Evolutionary conservation across 1,139 yeast genomes (phyloP).

Genomic region (Pichia sp.): DNA sequence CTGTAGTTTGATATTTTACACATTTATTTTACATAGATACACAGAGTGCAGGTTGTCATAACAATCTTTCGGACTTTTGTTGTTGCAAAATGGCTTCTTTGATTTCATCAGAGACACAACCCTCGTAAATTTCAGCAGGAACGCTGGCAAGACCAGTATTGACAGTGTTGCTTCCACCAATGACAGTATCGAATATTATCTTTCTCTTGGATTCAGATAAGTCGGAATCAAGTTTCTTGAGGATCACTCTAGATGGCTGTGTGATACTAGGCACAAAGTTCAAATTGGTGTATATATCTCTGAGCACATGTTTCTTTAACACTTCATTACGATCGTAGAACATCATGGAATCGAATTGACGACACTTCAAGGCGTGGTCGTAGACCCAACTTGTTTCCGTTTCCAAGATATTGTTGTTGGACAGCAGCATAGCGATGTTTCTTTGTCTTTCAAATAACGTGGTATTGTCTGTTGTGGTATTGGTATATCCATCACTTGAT

Average conservation of each 20-base stretch:
- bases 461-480: constrained; percentile 1
- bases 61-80: constrained; percentile 48
- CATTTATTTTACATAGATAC: neutral
- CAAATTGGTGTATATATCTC: constrained; percentile 83
- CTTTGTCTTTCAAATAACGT: constrained; percentile 18
- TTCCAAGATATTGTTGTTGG: constrained; percentile 15
- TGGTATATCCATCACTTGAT: constrained; percentile 10
- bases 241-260: constrained; percentile 57
- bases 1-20: constrained; percentile 2
- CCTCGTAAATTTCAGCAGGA: constrained; percentile 56
- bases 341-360: constrained; percentile 64
- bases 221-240: constrained; percentile 33
- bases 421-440: constrained; percentile 12
- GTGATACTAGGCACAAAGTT: constrained; percentile 70
- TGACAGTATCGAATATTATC: constrained; percentile 50
- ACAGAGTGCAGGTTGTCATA: neutral
- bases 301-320: constrained; percentile 50
- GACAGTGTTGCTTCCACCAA: constrained; percentile 43
- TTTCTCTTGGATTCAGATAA: constrained; percentile 17
- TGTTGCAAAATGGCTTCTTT: constrained; percentile 65
- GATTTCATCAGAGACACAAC: constrained; percentile 54
- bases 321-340: constrained; percentile 58
- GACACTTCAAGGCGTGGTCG: constrained; percentile 77
- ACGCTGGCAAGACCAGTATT: constrained; percentile 66
- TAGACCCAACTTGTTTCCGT: constrained; percentile 59